phyloP scores from a whole-genome alignment of 768 basidiomycete species.

The Amanita pallidorosea region DNA sequence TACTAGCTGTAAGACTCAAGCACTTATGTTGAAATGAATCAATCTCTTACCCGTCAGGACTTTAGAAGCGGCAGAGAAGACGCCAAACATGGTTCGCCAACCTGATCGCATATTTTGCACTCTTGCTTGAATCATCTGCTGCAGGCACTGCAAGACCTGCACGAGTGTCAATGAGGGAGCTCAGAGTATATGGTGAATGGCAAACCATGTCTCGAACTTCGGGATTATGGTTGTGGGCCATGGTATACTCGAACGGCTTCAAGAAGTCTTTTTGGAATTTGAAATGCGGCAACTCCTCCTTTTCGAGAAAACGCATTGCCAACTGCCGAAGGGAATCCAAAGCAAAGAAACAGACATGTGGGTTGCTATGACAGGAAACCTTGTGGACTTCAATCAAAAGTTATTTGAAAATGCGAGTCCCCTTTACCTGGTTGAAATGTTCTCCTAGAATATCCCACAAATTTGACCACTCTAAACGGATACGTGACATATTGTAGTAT shows the following conservation, averaged over 20 bases:
- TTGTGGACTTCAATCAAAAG: slow-evolving; percentile 19
- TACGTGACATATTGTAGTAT: slow-evolving; percentile 98
- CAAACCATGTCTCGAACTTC: slow-evolving; percentile 92
- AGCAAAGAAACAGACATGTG: slow-evolving; percentile 93
- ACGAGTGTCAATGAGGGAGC: slow-evolving; percentile 4
- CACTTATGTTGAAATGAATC: neutral
- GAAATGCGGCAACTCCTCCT: slow-evolving; percentile 96
- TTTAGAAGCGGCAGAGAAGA: slow-evolving; percentile 93
- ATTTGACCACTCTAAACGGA: slow-evolving; percentile 96
- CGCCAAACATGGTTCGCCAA: slow-evolving; percentile 99
- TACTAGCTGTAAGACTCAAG: neutral
- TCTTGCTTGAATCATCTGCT: slow-evolving; percentile 96
- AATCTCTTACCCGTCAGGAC: slow-evolving; percentile 63
- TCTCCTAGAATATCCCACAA: slow-evolving; percentile 97
- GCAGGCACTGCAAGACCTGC: slow-evolving; percentile 92
- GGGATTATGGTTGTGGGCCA: slow-evolving; percentile 92
- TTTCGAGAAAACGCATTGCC: slow-evolving; percentile 97
- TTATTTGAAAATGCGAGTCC: neutral
- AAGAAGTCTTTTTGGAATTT: slow-evolving; percentile 99
- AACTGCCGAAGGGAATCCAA: slow-evolving; percentile 93
- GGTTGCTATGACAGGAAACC: slow-evolving; percentile 98
- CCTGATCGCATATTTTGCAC: slow-evolving; percentile 95
- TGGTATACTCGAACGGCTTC: slow-evolving; percentile 96
- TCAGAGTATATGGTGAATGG: neutral
- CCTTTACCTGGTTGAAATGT: slow-evolving; percentile 88